Evolutionary conservation across 192 early-diverging fungal genomes (phyloP).

Genomic region (Obelidium mucronatum): DNA sequence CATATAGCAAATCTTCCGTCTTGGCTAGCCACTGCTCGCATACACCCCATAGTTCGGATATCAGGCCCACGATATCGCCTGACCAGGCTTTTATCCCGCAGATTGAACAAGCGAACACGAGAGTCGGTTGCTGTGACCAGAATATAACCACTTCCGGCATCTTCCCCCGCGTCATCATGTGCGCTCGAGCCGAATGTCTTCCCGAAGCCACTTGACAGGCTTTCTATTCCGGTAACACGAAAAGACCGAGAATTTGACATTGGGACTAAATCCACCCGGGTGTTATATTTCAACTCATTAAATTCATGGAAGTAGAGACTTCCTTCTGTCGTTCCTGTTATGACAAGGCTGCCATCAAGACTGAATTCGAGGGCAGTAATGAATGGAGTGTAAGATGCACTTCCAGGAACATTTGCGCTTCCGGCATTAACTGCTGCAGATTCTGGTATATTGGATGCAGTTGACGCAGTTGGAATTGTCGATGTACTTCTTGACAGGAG

Average conservation of each 20-base stretch:
- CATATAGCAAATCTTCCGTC: constrained; percentile 83
- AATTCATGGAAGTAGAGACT: constrained; percentile 85
- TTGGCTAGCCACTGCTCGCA: constrained; percentile 78
- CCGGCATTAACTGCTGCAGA: constrained; percentile 40
- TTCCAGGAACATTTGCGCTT: neutral
- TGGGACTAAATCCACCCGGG: constrained; percentile 74
- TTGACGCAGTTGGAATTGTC: neutral
- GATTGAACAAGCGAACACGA: constrained; percentile 77
- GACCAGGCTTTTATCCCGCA: constrained; percentile 76
- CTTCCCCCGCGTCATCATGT: constrained; percentile 52
- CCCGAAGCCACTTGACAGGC: constrained; percentile 46
- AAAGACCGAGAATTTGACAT: constrained; percentile 67
- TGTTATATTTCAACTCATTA: constrained; percentile 79
- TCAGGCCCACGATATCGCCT: constrained; percentile 85
- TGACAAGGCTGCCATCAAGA: constrained; percentile 71
- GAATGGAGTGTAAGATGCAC: constrained; percentile 30
- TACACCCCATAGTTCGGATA: constrained; percentile 61
- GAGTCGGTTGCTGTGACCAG: constrained; percentile 86
- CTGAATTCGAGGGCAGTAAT: constrained; percentile 85
- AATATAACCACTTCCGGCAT: constrained; percentile 44
- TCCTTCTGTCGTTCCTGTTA: constrained; percentile 80
- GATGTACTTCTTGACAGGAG: constrained; percentile 49
- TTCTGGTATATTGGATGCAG: constrained; percentile 60
- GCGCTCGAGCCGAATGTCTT: neutral
- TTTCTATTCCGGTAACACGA: constrained; percentile 86